Conservation (phyloP, 306 rosid genomes). For the Albizia julibrissin region DNA sequence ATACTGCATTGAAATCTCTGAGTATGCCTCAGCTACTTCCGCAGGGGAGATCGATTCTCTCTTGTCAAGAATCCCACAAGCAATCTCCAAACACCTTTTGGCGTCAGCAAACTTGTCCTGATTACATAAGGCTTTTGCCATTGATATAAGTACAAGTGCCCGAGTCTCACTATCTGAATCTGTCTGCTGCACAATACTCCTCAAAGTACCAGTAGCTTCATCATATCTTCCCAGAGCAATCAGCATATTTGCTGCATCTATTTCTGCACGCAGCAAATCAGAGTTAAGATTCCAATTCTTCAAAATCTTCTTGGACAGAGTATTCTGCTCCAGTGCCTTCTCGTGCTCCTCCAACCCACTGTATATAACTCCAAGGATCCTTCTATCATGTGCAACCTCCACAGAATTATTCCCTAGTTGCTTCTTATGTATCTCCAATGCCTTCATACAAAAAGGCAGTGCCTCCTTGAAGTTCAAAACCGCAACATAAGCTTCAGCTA, state of each 20-base stretch:
- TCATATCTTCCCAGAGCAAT: conserved; percentile 80
- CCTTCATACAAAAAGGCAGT: conserved; percentile 72
- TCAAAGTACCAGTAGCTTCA: conserved; percentile 76
- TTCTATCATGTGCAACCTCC: conserved; percentile 83
- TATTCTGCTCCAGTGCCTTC: conserved; percentile 87
- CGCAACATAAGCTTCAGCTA: conserved; percentile 80
- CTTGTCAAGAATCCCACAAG: conserved; percentile 79
- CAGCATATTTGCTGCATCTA: conserved; percentile 91
- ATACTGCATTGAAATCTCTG: conserved; percentile 83
- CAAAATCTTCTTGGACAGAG: conserved; percentile 67
- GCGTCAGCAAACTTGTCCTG: conserved; percentile 71
- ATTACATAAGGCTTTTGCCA: conserved; percentile 83
- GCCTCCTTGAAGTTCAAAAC: conserved; percentile 82
- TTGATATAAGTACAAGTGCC: conserved; percentile 75
- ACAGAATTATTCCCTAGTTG: conserved; percentile 75
- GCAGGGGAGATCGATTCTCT: conserved; percentile 58
- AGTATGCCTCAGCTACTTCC: conserved; percentile 86
- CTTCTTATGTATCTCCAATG: conserved; percentile 70
- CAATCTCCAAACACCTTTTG: conserved; percentile 76
- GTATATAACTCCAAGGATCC: conserved; percentile 77
- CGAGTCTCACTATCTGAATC: conserved; percentile 76
- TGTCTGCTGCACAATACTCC: conserved; percentile 57
- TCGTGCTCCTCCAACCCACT: conserved; percentile 88
- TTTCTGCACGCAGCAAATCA: conserved; percentile 74
- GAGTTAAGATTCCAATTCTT: conserved; percentile 83